Conservation (phyloP, 495 filamentous ascomycete species). For the Neurospora sp. region DNA sequence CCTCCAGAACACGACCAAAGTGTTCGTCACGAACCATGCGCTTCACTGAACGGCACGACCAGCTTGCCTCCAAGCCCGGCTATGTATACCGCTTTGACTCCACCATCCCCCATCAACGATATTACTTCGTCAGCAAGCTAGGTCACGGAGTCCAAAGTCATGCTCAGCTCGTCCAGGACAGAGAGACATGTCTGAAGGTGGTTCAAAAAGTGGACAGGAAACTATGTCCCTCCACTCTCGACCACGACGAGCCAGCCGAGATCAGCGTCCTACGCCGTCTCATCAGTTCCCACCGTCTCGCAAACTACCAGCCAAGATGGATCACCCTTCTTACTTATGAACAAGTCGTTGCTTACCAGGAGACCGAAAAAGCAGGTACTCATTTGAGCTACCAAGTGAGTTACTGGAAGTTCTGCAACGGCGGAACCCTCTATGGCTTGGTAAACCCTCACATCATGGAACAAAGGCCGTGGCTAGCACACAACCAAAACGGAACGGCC, state of each 20-base stretch:
- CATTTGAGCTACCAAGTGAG: neutral
- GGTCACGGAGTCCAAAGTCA: neutral
- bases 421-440: neutral
- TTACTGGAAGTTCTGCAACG: slow-evolving; percentile 8
- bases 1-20: neutral
- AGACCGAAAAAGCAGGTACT: neutral
- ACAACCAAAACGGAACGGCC: neutral
- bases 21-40: neutral
- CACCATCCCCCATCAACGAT: neutral
- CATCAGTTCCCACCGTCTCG: neutral
- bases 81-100: slow-evolving; percentile 2
- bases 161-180: slow-evolving; percentile 3
- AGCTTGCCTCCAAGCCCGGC: neutral
- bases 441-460: neutral
- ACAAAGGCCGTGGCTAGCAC: neutral
- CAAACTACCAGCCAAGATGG: neutral
- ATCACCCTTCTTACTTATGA: neutral
- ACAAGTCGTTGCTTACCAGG: neutral
- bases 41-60: neutral
- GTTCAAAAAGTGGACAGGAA: slow-evolving; percentile 4
- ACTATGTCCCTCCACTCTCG: neutral
- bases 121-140: neutral
- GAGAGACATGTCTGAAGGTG: neutral
- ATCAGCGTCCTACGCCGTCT: slow-evolving; percentile 1
- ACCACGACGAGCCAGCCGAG: neutral